These are phyloP conservation scores for Fonsecaea pedrosoi DNA, from an alignment of 2,329 filamentous ascomycete species.

Conservation along the genomic window DNA sequence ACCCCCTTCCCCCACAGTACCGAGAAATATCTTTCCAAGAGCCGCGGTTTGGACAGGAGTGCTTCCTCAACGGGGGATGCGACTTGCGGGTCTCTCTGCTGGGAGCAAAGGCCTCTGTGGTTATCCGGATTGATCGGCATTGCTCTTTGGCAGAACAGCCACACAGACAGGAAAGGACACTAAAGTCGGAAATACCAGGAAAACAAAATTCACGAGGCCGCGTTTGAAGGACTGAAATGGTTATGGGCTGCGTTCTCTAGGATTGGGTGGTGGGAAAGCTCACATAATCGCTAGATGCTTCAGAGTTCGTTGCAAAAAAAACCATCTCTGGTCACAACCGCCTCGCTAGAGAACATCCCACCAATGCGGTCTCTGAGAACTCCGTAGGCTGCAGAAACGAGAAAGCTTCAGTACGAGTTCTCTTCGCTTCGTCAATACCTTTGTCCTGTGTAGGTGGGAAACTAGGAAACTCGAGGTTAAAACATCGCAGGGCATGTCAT, in stretches of 20 bases:
- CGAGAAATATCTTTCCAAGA: background rate
- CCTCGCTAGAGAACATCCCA: background rate
- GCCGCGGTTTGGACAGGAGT: background rate
- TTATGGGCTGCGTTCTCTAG: background rate
- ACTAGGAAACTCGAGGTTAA: background rate
- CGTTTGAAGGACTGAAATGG: background rate
- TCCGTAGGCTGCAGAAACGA: background rate
- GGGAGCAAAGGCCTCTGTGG: background rate
- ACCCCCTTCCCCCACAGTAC: background rate
- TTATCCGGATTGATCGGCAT: background rate
- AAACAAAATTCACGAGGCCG: background rate
- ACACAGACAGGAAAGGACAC: background rate
- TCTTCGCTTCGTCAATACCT: background rate
- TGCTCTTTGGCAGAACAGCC: background rate
- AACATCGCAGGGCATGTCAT: background rate
- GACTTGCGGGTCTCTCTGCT: background rate
- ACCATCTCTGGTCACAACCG: background rate
- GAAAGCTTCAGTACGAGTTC: background rate
- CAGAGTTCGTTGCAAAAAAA: background rate
- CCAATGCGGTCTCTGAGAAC: background rate
- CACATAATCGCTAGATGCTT: constrained; percentile 13
- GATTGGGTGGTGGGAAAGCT: constrained; percentile 1
- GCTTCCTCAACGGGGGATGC: background rate
- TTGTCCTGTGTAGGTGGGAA: background rate
- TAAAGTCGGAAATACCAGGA: background rate